Conservation (phyloP, 768 basidiomycete species). For the Floccularia luteovirens region DNA sequence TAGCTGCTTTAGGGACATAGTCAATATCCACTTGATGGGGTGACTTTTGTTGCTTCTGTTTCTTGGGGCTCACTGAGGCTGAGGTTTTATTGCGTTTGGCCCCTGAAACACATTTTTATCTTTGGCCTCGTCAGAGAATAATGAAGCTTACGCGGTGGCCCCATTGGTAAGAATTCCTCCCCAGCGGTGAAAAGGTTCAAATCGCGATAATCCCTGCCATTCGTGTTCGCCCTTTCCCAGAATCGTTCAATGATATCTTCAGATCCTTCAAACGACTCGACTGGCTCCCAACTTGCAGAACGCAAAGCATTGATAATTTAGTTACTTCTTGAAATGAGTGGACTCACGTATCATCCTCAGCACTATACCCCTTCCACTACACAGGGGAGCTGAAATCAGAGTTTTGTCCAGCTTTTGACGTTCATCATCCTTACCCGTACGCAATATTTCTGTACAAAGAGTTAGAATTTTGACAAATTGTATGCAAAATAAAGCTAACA, state of each 20-base stretch:
- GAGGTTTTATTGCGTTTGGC: too few species aligned
- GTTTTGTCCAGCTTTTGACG: neutral
- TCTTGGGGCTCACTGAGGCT: too few species aligned
- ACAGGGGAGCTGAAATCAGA: slow-evolving; percentile 2
- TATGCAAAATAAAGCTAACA: slow-evolving; percentile 3
- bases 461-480: slow-evolving; percentile 6
- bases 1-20: too few species aligned
- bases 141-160: slow-evolving; percentile 58
- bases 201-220: slow-evolving; percentile 42
- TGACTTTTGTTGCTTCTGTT: too few species aligned
- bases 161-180: slow-evolving; percentile 46
- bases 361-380: slow-evolving; percentile 56
- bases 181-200: slow-evolving; percentile 41
- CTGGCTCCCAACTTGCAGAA: slow-evolving; percentile 56
- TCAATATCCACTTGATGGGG: too few species aligned
- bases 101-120: too few species aligned
- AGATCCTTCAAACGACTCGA: slow-evolving; percentile 48
- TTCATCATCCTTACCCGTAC: slow-evolving; percentile 40
- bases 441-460: slow-evolving; percentile 37
- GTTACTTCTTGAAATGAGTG: neutral
- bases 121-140: too few species aligned
- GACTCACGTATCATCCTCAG: slow-evolving; percentile 52
- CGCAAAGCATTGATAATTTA: neutral
- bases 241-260: slow-evolving; percentile 47
- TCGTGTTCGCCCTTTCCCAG: slow-evolving; percentile 39